Conservation (phyloP, 83 land plant genomes). For the Picea abies region DNA sequence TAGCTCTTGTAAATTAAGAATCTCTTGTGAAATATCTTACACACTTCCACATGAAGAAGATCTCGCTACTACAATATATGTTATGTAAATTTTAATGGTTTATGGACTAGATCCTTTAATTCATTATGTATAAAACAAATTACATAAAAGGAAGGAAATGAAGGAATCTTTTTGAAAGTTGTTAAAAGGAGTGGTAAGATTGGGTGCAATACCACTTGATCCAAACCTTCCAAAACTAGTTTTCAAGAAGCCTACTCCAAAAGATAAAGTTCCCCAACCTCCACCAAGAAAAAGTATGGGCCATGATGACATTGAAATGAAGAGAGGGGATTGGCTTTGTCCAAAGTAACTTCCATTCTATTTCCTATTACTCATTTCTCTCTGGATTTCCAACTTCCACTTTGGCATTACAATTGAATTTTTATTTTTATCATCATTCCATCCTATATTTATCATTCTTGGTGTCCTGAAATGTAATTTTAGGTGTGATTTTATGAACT, state of each 20-base stretch:
- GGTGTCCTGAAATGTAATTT: not conserved
- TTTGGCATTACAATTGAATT: not conserved
- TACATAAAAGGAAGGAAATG: constrained; percentile 33
- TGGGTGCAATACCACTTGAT: constrained; percentile 69
- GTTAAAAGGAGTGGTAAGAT: constrained; percentile 60
- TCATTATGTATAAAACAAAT: constrained; percentile 48
- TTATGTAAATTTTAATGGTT: constrained; percentile 51
- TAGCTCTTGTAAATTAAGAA: constrained; percentile 62
- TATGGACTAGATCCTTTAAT: constrained; percentile 66
- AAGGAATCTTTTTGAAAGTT: constrained; percentile 56
- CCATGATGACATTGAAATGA: no score
- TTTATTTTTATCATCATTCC: not conserved
- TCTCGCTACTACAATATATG: constrained; percentile 52
- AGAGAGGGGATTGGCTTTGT: no score
- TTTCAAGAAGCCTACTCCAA: constrained; percentile 32
- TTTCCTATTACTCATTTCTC: no score
- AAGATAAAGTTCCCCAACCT: not conserved
- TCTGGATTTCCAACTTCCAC: not conserved
- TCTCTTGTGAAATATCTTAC: not conserved
- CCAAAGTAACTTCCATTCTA: no score
- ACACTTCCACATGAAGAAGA: constrained; percentile 57
- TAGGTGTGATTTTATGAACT: constrained; percentile 84
- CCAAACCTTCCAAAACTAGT: constrained; percentile 68
- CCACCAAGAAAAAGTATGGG: no score
- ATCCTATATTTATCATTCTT: not conserved